Conservation (phyloP, 2,329 filamentous ascomycete genomes). For the Epicoccum sorghinum region DNA sequence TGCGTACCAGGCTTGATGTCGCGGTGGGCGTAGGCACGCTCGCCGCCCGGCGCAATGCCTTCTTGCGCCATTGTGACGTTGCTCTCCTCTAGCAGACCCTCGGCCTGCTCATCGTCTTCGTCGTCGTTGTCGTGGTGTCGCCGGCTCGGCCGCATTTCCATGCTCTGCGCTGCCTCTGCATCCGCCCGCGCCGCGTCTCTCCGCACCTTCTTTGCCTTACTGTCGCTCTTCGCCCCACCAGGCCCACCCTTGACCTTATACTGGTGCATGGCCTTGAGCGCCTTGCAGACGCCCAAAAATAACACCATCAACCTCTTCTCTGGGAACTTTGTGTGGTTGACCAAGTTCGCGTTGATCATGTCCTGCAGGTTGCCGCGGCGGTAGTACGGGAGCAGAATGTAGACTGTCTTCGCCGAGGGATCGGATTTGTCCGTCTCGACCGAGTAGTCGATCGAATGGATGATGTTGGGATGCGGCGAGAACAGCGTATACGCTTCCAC, state of each 20-base stretch:
- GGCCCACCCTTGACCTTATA: slow-evolving; percentile 70
- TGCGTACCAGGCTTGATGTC: slow-evolving; percentile 92
- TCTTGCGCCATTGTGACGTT: slow-evolving; percentile 73
- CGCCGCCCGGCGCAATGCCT: slow-evolving; percentile 70
- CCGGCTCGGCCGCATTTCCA: slow-evolving; percentile 51
- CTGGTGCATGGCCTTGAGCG: slow-evolving; percentile 87
- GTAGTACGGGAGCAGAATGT: slow-evolving; percentile 96
- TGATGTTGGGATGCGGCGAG: slow-evolving; percentile 80
- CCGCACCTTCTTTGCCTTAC: slow-evolving; percentile 62
- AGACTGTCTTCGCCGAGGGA: slow-evolving; percentile 85
- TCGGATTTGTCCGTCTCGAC: slow-evolving; percentile 74
- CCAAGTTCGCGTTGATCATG: slow-evolving; percentile 96
- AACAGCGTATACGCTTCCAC: slow-evolving; percentile 97
- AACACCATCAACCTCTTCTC: slow-evolving; percentile 86
- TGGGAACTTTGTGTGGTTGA: slow-evolving; percentile 90
- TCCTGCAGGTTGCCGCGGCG: slow-evolving; percentile 94
- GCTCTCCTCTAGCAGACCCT: slow-evolving; percentile 81
- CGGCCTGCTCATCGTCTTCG: slow-evolving; percentile 76
- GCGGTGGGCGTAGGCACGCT: slow-evolving; percentile 86
- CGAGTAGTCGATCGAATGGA: slow-evolving; percentile 81
- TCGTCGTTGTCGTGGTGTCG: slow-evolving; percentile 57
- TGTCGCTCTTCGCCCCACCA: slow-evolving; percentile 56
- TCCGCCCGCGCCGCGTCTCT: slow-evolving; percentile 63
- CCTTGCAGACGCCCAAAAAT: slow-evolving; percentile 90
- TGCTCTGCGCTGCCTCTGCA: slow-evolving; percentile 51